phyloP scores from a whole-genome alignment of 2,329 filamentous ascomycete species.

The Lachnum nothofagi region DNA sequence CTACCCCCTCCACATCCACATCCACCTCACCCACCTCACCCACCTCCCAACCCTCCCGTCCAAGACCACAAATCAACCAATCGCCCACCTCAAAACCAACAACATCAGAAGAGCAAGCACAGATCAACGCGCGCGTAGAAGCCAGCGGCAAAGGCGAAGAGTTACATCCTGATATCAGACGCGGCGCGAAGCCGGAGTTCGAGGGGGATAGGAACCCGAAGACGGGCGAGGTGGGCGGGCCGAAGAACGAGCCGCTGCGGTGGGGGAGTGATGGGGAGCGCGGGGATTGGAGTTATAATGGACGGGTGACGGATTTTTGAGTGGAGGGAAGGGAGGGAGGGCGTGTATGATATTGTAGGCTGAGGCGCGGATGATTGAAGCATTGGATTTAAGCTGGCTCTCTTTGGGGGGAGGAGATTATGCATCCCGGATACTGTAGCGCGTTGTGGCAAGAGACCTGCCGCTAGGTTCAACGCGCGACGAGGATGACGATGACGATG shows the following conservation, averaged over 20 bases:
- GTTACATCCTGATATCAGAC: conserved; percentile 64
- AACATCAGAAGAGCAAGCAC: conserved; percentile 22
- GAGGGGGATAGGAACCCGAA: conserved; percentile 86
- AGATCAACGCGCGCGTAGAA: conserved; percentile 40
- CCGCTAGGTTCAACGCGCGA: no score
- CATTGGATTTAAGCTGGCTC: no score
- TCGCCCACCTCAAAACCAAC: conserved; percentile 34
- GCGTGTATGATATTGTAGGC: no score
- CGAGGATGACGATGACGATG: no score
- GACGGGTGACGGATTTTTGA: conserved; percentile 84
- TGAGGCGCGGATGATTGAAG: no score
- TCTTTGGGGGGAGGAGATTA: no score
- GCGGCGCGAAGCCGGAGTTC: conserved; percentile 84
- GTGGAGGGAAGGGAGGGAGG: no score
- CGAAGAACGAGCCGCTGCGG: conserved; percentile 91
- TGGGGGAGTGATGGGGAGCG: conserved; percentile 69
- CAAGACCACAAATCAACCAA: conserved; percentile 44
- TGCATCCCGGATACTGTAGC: no score
- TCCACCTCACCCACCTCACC: conserved; percentile 18
- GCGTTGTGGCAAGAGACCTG: no score
- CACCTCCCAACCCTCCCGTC: conserved; percentile 24
- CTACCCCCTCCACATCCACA: no score
- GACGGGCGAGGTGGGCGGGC: conserved; percentile 92
- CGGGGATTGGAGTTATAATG: conserved; percentile 84
- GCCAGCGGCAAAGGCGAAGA: conserved; percentile 57